phyloP scores from a whole-genome alignment of 345 rosid species.

The Citrus sp. region DNA sequence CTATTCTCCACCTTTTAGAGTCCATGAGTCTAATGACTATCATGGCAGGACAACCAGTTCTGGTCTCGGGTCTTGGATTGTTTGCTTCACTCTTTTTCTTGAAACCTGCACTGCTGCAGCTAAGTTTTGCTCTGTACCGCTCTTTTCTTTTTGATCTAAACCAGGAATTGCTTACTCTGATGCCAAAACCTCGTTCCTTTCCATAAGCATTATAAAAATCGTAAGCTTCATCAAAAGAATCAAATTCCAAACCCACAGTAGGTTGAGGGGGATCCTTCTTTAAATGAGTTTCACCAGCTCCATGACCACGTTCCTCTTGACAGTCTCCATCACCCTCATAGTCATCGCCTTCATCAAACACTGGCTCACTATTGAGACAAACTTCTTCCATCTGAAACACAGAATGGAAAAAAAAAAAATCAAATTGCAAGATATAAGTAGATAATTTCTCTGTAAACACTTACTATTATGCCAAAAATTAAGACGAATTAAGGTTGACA shows the following conservation, averaged over 20 bases:
- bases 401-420: constrained; percentile 7
- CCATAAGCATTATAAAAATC: constrained; percentile 42
- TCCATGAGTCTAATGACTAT: constrained; percentile 40
- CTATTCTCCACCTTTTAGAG: constrained; percentile 46
- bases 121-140: constrained; percentile 51
- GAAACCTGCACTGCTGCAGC: constrained; percentile 54
- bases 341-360: constrained; percentile 36
- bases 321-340: constrained; percentile 33
- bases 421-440: neutral
- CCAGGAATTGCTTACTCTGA: constrained; percentile 51
- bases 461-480: neutral
- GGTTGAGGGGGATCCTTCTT: constrained; percentile 26
- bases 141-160: constrained; percentile 45
- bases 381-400: constrained; percentile 48
- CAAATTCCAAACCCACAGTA: constrained; percentile 48
- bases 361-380: constrained; percentile 48
- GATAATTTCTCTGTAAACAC: neutral
- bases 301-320: constrained; percentile 20
- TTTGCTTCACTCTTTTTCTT: constrained; percentile 53
- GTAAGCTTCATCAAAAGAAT: constrained; percentile 47
- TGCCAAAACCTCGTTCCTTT: constrained; percentile 49
- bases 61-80: constrained; percentile 46
- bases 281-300: constrained; percentile 17
- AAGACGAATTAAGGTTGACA: neutral
- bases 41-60: constrained; percentile 53